These are phyloP conservation scores for Eucalyptus decipiens DNA, from an alignment of 345 rosid species.

Conservation along the genomic window DNA sequence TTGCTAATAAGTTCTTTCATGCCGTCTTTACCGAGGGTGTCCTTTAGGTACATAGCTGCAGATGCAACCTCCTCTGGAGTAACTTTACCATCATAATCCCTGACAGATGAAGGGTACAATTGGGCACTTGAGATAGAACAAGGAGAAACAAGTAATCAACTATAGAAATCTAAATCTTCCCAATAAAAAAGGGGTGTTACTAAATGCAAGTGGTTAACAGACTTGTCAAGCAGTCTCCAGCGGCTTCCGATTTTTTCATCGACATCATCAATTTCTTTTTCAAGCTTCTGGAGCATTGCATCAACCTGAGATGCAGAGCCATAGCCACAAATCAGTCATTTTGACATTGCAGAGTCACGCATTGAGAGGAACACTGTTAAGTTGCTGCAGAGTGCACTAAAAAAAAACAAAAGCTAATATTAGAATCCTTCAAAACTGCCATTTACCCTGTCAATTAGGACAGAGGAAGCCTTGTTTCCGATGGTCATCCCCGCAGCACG, in stretches of 20 bases:
- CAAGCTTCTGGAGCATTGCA: constrained; percentile 91
- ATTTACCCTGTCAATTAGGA: constrained; percentile 65
- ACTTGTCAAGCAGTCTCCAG: constrained; percentile 92
- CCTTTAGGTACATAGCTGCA: constrained; percentile 77
- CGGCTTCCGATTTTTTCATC: constrained; percentile 91
- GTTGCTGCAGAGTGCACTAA: not conserved
- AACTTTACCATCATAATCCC: constrained; percentile 94
- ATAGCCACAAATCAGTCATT: not conserved
- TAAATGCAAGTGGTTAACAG: not conserved
- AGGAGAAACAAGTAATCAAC: not conserved
- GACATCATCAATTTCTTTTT: constrained; percentile 96
- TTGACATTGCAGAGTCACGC: not conserved
- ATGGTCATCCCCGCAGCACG: constrained; percentile 46
- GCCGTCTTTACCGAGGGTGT: constrained; percentile 82
- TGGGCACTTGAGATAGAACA: not conserved
- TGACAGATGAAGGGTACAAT: constrained; percentile 12
- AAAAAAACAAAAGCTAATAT: not conserved
- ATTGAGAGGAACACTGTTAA: not conserved
- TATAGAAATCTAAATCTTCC: not conserved
- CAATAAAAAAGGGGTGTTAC: not conserved
- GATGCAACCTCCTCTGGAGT: constrained; percentile 91
- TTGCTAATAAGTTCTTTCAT: constrained; percentile 79
- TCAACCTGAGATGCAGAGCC: constrained; percentile 54
- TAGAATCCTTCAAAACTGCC: not conserved
- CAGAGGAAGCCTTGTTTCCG: constrained; percentile 74